phyloP scores from a whole-genome alignment of 2,329 filamentous ascomycete species.

The Lizonia empirigonia region DNA sequence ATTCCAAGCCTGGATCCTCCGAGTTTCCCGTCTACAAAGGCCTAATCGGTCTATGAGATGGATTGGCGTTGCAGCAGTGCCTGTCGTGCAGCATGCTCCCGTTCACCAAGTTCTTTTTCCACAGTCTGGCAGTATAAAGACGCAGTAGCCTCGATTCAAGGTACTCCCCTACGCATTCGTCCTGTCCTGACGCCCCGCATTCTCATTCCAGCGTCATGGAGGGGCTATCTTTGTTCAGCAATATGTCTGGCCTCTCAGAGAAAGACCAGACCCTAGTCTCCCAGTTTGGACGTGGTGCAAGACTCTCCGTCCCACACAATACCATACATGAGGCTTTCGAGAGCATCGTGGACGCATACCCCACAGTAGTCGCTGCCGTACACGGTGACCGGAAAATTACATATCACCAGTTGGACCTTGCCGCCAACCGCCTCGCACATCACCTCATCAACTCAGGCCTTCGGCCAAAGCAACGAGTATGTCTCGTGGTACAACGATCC shows the following conservation, averaged over 20 bases:
- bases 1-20: background rate
- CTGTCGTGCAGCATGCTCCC: slow-evolving; percentile 3
- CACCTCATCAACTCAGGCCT: slow-evolving; percentile 40
- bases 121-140: slow-evolving; percentile 9
- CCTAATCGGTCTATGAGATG: background rate
- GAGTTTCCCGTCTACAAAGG: background rate
- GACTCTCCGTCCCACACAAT: slow-evolving; percentile 20
- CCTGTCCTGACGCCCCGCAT: background rate
- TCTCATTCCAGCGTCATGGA: slow-evolving; percentile 16
- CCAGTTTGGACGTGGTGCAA: slow-evolving; percentile 32
- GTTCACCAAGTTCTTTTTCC: background rate
- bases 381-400: slow-evolving; percentile 31
- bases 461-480: slow-evolving; percentile 53
- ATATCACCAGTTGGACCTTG: slow-evolving; percentile 37
- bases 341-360: slow-evolving; percentile 31
- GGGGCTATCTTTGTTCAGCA: slow-evolving; percentile 15
- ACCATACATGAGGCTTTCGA: slow-evolving; percentile 39
- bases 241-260: slow-evolving; percentile 21
- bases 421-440: slow-evolving; percentile 41
- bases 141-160: background rate
- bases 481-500: slow-evolving; percentile 60
- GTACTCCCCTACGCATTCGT: background rate
- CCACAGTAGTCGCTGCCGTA: slow-evolving; percentile 30
- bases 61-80: slow-evolving; percentile 1
- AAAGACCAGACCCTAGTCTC: slow-evolving; percentile 30